Base-by-base conservation (phyloP, 306 rosid species). In the Oxytropis ochrocephala region DNA sequence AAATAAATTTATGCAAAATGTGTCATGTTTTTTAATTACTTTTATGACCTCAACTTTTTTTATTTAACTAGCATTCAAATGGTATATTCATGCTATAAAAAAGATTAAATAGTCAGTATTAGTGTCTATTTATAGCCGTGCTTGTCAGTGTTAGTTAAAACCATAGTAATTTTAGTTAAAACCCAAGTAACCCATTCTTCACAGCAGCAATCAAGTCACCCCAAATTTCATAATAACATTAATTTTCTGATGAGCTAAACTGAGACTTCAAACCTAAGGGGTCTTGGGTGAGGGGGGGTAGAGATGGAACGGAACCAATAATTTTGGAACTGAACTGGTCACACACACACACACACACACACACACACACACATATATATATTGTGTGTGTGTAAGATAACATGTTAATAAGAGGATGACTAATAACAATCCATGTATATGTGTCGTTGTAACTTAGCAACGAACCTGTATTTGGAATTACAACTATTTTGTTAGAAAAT, bases 41-140 rank as follows among this genome's bases (percentile, higher is more conserved):
- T 47, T 48, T 36, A 21, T 33, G 27, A 38, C 4, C 14, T 61
- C 42, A 59, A 24, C 43, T 48, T 66, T 14, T 16, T 72, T 47
- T 61, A 36, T 18, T 50, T 73, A 42, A 50, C n/a, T 49, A 73
- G 44, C 16, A 61, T 51, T 62, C 18, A 39, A 62, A 46, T 73
- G 54, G 46, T 39, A 51, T 51, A 51, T 49, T 50, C 62, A 13
- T 60, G 52, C 60, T 30, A 24, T 36, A 52, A 36, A 51, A 18
- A 18, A 61, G 62, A 49, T 39, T 49, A 17, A 70, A 57, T 46
- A 32, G 47, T 41, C 42, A 12, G 19, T 27, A 39, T 39, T 41
- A 61, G 18, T 41, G 18, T 61, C 19, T 39, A 29, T 59, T 17
- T 11, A 4, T 11, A 10, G 50, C 50, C 12, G 33, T 11, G 35